A percentile compares a stretch with the other conserved stretches of the same genome.
These are phyloP conservation scores for Suhomyces terraborum DNA, from an alignment of 1,139 yeast species.

Conservation along the genomic window DNA sequence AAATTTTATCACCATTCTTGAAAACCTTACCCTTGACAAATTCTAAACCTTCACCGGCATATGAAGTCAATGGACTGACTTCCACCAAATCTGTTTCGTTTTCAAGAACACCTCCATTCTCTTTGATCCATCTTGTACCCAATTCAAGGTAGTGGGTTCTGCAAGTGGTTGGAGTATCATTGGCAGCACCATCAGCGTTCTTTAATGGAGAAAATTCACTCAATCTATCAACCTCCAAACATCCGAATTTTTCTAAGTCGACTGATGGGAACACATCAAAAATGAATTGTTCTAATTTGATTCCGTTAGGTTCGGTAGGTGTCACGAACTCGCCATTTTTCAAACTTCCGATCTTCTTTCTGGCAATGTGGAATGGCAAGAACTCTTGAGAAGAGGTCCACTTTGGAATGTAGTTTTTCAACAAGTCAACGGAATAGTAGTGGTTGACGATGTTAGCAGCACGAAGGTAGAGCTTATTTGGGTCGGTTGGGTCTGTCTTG, in stretches of 20 bases:
- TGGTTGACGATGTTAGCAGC: conserved; percentile 98
- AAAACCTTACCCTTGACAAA: conserved; percentile 55
- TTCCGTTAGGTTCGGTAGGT: conserved; percentile 82
- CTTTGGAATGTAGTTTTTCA: conserved; percentile 56
- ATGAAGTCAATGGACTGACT: conserved; percentile 72
- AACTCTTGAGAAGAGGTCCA: conserved; percentile 70
- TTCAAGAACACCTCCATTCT: conserved; percentile 64
- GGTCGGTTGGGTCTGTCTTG: conserved; percentile 51
- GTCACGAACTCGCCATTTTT: conserved; percentile 50
- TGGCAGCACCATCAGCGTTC: conserved; percentile 79
- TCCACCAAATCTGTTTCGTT: conserved; percentile 61
- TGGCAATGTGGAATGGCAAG: conserved; percentile 92
- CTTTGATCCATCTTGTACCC: conserved; percentile 74
- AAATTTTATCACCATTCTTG: conserved; percentile 43
- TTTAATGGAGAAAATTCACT: conserved; percentile 94
- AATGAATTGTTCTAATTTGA: conserved; percentile 94
- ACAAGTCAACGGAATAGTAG: conserved; percentile 80
- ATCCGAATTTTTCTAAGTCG: conserved; percentile 74
- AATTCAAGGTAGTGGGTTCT: conserved; percentile 63
- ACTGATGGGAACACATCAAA: conserved; percentile 93
- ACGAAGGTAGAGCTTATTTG: conserved; percentile 65
- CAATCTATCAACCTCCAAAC: conserved; percentile 83
- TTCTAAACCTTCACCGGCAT: conserved; percentile 82
- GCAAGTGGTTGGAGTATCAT: conserved; percentile 87
- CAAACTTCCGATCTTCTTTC: conserved; percentile 76